Conservation (phyloP, 2,329 filamentous ascomycete species). For the Xylariales sp. region DNA sequence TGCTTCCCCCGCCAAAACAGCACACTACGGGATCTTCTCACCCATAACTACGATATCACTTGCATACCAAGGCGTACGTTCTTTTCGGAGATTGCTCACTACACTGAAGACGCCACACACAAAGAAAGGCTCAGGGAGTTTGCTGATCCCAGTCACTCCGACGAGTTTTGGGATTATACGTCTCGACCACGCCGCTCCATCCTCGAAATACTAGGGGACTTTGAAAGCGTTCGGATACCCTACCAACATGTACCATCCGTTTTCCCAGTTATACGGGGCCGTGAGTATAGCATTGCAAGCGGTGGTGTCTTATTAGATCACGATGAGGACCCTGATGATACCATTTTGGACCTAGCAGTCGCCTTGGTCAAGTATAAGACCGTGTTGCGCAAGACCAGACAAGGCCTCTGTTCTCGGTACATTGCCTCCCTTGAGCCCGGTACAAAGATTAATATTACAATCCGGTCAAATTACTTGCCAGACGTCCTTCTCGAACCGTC, state of each 20-base stretch:
- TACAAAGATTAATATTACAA: conserved; percentile 70
- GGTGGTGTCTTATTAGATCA: conserved; percentile 61
- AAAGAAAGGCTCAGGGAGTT: conserved; percentile 87
- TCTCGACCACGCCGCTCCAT: conserved; percentile 90
- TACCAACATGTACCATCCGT: conserved; percentile 76
- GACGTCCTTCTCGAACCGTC: conserved; percentile 31
- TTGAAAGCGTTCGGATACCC: conserved; percentile 84
- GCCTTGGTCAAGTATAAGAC: conserved; percentile 94
- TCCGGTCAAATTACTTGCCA: conserved; percentile 56
- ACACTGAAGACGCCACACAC: conserved; percentile 78
- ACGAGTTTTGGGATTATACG: conserved; percentile 97
- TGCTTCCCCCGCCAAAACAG: conserved; percentile 54
- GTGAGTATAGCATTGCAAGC: conserved; percentile 93
- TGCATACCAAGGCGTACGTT: conserved; percentile 90
- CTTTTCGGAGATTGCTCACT: conserved; percentile 81
- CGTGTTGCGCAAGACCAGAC: conserved; percentile 82
- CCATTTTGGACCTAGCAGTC: conserved; percentile 77
- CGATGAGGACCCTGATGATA: conserved; percentile 45
- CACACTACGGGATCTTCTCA: conserved; percentile 81
- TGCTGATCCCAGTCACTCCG: conserved; percentile 79
- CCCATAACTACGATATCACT: conserved; percentile 87
- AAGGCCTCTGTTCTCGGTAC: conserved; percentile 92
- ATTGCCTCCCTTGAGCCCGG: conserved; percentile 72
- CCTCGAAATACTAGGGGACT: conserved; percentile 91
- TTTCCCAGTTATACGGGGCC: conserved; percentile 85